Base-by-base conservation (phyloP, 305 asterid genomes). In the Rubia peregrina region DNA sequence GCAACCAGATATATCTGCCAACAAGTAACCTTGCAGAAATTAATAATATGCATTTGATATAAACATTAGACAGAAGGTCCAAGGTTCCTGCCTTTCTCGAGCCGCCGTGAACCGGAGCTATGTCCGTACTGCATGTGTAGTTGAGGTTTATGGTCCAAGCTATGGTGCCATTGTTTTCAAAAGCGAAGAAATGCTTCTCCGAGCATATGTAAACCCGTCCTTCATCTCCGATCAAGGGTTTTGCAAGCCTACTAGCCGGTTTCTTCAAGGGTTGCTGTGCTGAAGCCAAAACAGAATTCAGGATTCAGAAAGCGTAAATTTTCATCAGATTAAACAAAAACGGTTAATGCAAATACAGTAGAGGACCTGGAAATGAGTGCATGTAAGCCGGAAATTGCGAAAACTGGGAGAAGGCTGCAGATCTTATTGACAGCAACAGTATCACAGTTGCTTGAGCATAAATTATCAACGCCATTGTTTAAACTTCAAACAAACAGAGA, bases 1-100 rank as follows among this genome's bases (percentile, higher is more conserved):
- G 98, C 97, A 83, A 94, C 96, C 84, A 91, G 76, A 80, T 85
- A 91, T 73, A 94, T 87, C 99, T 94, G 90, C 91, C 74, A 76
- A 83, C 33, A 71, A 55, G 61, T 64, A 71, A 61, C 26, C 62
- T 33, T 26, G 38, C 8, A 63, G 43, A 73, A 73, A 21, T 74
- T 59, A 76, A 60, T 69, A 26, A 16, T 7, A 16, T 42, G 12
- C 6, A 62, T 62, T 36, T 17, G 12, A 38, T 0, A 38, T 10
- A 33, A 14, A 24, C 40, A n/a, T 3, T 17, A 73, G 68, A 51
- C 12, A 1, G 44, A 77, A 65, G 66, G 14, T 16, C 21, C 9
- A 0, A 57, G 16, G 22, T 16, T 5, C 77, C 74, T 85, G 80
- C 99, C 97, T 84, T 88, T 68, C 81, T 82, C 57, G 97, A 83